Percentiles rank a stretch among this genome's conserved stretches.
Conservation (phyloP, 192 early-diverging fungal species). For the Mortierella antarctica region DNA sequence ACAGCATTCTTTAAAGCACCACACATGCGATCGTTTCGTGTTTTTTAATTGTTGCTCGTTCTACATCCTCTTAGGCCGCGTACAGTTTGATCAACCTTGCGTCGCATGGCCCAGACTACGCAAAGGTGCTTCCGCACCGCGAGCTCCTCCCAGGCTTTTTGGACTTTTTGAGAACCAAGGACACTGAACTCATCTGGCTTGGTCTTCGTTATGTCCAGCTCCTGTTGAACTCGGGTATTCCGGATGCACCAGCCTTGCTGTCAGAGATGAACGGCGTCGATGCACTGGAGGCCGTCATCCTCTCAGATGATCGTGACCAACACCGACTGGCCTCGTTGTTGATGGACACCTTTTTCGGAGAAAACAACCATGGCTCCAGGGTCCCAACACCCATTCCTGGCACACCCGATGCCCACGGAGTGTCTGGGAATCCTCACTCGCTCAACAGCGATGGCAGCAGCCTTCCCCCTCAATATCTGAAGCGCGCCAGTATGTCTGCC, state of each 20-base stretch:
- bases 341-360: slow-evolving; percentile 71
- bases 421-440: slow-evolving; percentile 4
- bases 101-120: slow-evolving; percentile 59
- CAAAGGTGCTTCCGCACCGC: slow-evolving; percentile 55
- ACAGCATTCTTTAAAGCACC: background rate
- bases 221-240: slow-evolving; percentile 59
- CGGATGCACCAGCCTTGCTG: slow-evolving; percentile 44
- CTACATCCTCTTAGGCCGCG: slow-evolving; percentile 56
- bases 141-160: slow-evolving; percentile 61
- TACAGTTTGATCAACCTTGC: slow-evolving; percentile 73
- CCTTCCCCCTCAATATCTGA: slow-evolving; percentile 46
- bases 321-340: slow-evolving; percentile 58
- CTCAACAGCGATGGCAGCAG: background rate
- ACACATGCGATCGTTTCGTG: background rate
- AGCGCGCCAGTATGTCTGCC: slow-evolving; percentile 39
- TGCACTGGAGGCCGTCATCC: slow-evolving; percentile 67
- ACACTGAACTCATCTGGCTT: slow-evolving; percentile 69
- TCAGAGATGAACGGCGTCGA: slow-evolving; percentile 61
- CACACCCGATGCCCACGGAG: slow-evolving; percentile 19
- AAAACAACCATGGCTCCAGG: slow-evolving; percentile 56
- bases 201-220: slow-evolving; percentile 71
- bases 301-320: slow-evolving; percentile 61
- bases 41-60: background rate
- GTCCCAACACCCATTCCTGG: slow-evolving; percentile 48
- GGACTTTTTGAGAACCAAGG: slow-evolving; percentile 73